Percentiles rank a stretch among this genome's conserved stretches.
These are phyloP conservation scores for Talaromyces sp. DNA, from an alignment of 2,329 filamentous ascomycete species.

Conservation along the genomic window DNA sequence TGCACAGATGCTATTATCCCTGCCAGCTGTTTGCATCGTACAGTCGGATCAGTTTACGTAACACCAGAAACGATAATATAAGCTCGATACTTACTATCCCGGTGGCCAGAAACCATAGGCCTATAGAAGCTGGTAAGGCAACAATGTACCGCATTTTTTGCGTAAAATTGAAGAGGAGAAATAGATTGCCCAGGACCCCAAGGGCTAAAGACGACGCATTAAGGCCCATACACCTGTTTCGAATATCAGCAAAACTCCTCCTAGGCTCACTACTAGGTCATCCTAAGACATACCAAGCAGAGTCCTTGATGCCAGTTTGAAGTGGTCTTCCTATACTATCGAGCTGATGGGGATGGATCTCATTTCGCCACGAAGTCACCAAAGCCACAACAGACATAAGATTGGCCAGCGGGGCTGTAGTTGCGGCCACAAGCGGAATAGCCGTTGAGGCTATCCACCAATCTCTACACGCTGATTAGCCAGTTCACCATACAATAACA, in stretches of 20 bases:
- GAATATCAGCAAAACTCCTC: not conserved
- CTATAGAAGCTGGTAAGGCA: constrained; percentile 77
- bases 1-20: constrained; percentile 65
- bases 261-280: not conserved
- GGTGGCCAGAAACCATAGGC: constrained; percentile 68
- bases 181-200: constrained; percentile 74
- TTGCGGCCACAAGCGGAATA: constrained; percentile 76
- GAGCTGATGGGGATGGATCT: constrained; percentile 44
- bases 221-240: constrained; percentile 62
- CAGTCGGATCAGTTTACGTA: not conserved
- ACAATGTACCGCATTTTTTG: constrained; percentile 73
- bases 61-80: not conserved
- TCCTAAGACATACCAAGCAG: constrained; percentile 58
- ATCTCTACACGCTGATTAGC: constrained; percentile 24
- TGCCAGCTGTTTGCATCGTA: constrained; percentile 50
- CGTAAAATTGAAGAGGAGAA: constrained; percentile 84
- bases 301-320: constrained; percentile 62
- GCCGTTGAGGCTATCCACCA: constrained; percentile 54
- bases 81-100: constrained; percentile 50
- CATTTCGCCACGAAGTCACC: constrained; percentile 70
- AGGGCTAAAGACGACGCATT: constrained; percentile 75
- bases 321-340: constrained; percentile 48
- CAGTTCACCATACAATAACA: not conserved
- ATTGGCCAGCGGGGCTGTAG: constrained; percentile 80
- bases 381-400: constrained; percentile 83